Percentiles rank a stretch among this genome's conserved stretches.
Evolutionary conservation across 192 early-diverging fungal species (phyloP).

Genomic region (Coemansia sp.): DNA sequence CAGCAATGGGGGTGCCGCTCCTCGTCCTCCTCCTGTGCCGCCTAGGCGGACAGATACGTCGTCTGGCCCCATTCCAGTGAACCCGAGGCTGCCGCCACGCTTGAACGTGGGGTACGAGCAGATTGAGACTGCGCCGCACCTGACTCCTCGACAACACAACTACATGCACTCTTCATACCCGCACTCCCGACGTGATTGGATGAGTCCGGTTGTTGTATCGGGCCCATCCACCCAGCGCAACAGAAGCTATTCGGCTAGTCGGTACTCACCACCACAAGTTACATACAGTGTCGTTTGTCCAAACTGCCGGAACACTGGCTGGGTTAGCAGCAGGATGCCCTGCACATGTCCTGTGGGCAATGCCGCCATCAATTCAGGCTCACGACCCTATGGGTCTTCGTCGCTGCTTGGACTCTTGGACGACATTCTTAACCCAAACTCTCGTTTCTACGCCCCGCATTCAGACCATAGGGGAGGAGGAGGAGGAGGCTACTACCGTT

Average conservation of each 20-base stretch:
- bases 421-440: constrained; percentile 24
- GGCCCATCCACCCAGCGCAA: not conserved
- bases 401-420: constrained; percentile 30
- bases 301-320: constrained; percentile 31
- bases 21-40: constrained; percentile 18
- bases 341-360: constrained; percentile 31
- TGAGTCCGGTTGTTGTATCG: not conserved
- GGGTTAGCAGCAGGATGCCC: constrained; percentile 18
- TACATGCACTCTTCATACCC: no score
- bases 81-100: constrained; percentile 23
- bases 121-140: constrained; percentile 27
- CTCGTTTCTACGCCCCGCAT: constrained; percentile 3
- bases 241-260: not conserved
- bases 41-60: constrained; percentile 19
- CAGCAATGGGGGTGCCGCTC: constrained; percentile 3
- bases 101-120: constrained; percentile 34
- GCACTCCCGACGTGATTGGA: no score
- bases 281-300: constrained; percentile 15
- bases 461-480: no score
- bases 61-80: constrained; percentile 28
- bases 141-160: constrained; percentile 19
- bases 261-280: not conserved
- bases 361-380: not conserved
- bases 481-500: no score
- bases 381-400: constrained; percentile 25